Evolutionary conservation across 257 asterid species (phyloP), one percentile per base, ranked within the genome.

Genomic region (Cynanchum wilfordii): DNA sequence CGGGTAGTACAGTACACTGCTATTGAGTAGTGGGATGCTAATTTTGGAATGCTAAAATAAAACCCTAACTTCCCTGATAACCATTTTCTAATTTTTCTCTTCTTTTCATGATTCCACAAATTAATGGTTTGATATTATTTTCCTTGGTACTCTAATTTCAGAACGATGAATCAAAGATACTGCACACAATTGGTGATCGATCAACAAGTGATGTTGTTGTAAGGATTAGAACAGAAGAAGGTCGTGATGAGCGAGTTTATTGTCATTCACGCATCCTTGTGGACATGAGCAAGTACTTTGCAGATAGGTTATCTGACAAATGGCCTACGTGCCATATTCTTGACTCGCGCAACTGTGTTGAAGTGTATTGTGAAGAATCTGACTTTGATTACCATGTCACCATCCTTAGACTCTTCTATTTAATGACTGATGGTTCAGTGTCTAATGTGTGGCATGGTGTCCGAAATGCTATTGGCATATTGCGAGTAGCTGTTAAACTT

Each of bases 261-360:
- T 88, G 96, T 66, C 97, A 91, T 75, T 89, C 97, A 7, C 58
- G 79, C 19, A 72, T 89, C 73, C 84, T 91, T 40, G 65, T 80
- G 3, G 75, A 79, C 72, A 86, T 86, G 79, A 84, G 92, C 89
- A 86, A 88, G 80, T 90, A 90, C 75, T 88, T 89, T 68, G 85
- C 96, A 36, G 97, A 93, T 64, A 81, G 97, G 42, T 77, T 93
- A 63, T 93, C 98, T 27, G 96, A 89, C 65, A 68, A 63, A 55
- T 89, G 96, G 96, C 98, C 97, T 1, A 87, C 92, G 25, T 88
- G 95, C 84, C 95, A 90, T 83, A 87, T 90, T 72, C 95, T 93
- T 4, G 96, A 93, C 78, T 90, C 96, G 0, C 91, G 98, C 73
- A 86, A 83, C 85, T 92, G 97, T 68, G 97, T 92, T 20, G 96